Evolutionary conservation across 257 asterid genomes (phyloP).

Genomic region (Nicotiana otophora): DNA sequence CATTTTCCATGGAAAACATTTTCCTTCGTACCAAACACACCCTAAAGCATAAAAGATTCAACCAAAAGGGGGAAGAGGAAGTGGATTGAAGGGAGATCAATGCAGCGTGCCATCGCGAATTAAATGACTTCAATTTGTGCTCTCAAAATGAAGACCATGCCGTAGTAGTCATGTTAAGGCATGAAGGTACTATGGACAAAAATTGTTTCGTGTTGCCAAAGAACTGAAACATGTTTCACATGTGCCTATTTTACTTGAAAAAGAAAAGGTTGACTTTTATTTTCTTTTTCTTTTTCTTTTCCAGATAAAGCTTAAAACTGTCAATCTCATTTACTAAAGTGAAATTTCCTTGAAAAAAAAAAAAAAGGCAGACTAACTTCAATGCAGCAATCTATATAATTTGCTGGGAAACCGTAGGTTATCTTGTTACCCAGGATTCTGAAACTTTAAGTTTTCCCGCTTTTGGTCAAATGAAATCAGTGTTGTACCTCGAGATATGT

Average conservation of each 20-base stretch:
- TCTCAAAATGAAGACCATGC: too few relatives aligned
- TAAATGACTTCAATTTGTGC: not conserved
- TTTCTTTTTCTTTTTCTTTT: not conserved
- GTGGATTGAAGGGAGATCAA: not conserved
- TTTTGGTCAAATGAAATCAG: not conserved
- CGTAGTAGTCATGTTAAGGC: too few relatives aligned
- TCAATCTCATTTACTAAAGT: slow-evolving; percentile 1
- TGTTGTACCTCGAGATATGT: slow-evolving; percentile 70
- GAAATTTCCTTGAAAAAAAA: not conserved
- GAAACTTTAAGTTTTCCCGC: not conserved
- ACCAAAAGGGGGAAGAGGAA: not conserved
- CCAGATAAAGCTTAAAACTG: not conserved
- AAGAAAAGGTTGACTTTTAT: not conserved
- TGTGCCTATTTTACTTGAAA: not conserved
- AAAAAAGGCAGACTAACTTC: not conserved
- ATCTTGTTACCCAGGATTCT: not conserved
- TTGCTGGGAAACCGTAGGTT: not conserved
- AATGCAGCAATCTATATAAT: not conserved
- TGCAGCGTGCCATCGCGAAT: not conserved
- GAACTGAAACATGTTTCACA: not conserved
- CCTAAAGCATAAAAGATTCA: not conserved
- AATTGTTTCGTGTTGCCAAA: not conserved
- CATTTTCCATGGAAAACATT: too few relatives aligned
- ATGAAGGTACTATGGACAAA: not conserved
- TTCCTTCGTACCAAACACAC: too few relatives aligned